These are phyloP conservation scores for Amaranthus palmeri DNA, from an alignment of 148 eudicot species.

Conservation along the genomic window DNA sequence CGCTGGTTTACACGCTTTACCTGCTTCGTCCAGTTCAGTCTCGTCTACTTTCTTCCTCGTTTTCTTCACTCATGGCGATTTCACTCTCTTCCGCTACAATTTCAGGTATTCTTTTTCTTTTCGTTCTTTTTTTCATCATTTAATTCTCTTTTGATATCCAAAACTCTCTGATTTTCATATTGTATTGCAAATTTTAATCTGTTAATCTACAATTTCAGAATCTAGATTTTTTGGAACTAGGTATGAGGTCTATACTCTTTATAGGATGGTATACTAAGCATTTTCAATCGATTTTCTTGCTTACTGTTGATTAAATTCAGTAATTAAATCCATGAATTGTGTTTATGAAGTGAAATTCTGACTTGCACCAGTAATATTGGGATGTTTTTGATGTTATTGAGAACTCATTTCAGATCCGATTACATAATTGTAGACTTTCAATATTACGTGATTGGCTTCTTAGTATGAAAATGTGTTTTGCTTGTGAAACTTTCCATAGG, in stretches of 20 bases:
- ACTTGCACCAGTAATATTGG: not conserved
- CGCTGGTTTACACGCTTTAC: not conserved
- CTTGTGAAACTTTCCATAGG: not conserved
- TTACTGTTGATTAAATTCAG: not conserved
- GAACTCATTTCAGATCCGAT: not conserved
- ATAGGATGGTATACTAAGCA: not conserved
- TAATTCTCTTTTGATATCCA: not conserved
- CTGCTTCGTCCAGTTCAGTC: not conserved
- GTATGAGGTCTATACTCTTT: not conserved
- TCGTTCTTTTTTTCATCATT: not conserved
- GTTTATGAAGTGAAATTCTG: not conserved
- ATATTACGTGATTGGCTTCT: not conserved
- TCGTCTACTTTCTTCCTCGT: not conserved
- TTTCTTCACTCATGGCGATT: conserved; percentile 31
- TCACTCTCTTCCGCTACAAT: conserved; percentile 31
- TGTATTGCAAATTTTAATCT: not conserved
- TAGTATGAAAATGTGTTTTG: not conserved
- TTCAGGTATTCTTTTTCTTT: conserved; percentile 30
- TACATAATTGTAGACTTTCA: not conserved
- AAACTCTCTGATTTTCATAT: not conserved
- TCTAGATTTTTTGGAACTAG: not conserved
- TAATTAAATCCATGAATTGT: not conserved
- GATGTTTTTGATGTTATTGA: not conserved
- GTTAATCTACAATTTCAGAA: not conserved
- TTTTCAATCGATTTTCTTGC: not conserved